Evolutionary conservation across 176 grass and related monocot species (phyloP).

Genomic region (Oryza rufipogon): DNA sequence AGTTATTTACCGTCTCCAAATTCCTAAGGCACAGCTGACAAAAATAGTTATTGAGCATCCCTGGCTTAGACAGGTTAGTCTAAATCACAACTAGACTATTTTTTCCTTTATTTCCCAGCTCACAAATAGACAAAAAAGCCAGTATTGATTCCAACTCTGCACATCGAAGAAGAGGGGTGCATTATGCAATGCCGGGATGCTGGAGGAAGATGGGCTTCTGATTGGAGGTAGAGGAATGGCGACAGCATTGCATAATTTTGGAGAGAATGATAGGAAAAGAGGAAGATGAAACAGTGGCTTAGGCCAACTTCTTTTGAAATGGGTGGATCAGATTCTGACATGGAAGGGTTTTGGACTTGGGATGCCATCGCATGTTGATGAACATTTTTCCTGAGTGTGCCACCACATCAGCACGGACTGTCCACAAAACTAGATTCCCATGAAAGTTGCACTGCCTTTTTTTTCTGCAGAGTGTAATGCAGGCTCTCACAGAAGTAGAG

Average conservation of each 20-base stretch:
- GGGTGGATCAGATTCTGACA: not conserved
- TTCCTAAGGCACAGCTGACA: too few species aligned
- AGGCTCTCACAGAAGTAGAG: not conserved
- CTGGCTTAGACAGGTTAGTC: not conserved
- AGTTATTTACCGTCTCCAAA: too few species aligned
- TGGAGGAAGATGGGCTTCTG: not conserved
- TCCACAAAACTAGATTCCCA: not conserved
- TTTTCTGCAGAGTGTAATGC: not conserved
- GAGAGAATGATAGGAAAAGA: not conserved
- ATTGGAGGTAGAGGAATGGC: not conserved
- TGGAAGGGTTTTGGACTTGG: not conserved
- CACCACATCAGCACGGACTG: not conserved
- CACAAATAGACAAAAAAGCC: not conserved
- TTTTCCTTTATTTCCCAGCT: not conserved
- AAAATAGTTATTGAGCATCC: not conserved
- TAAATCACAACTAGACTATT: not conserved
- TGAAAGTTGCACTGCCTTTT: not conserved
- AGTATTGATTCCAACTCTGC: not conserved
- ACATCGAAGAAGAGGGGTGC: not conserved
- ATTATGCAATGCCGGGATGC: not conserved
- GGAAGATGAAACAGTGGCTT: not conserved
- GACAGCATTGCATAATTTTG: not conserved
- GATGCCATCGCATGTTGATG: not conserved
- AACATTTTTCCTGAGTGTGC: not conserved
- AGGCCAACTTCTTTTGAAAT: not conserved